phyloP scores from a whole-genome alignment of 1,139 yeast species.

The Pichia inconspicua region DNA sequence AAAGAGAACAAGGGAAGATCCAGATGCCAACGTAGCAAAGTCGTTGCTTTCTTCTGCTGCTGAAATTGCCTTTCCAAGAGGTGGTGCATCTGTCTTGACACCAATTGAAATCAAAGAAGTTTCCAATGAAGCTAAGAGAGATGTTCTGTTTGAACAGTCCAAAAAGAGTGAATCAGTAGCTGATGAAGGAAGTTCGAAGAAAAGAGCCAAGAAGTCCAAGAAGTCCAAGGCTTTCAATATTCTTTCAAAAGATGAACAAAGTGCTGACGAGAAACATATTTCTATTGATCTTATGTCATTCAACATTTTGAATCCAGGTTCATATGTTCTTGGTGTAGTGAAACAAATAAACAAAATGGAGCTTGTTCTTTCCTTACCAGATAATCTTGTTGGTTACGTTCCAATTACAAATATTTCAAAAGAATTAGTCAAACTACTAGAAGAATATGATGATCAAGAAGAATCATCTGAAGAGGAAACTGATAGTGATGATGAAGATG shows the following conservation, averaged over 20 bases:
- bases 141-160: slow-evolving; percentile 57
- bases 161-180: slow-evolving; percentile 27
- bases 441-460: slow-evolving; percentile 41
- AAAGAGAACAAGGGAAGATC: slow-evolving; percentile 28
- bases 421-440: slow-evolving; percentile 51
- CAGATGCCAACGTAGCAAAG: slow-evolving; percentile 14
- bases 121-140: slow-evolving; percentile 84
- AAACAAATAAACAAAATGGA: slow-evolving; percentile 53
- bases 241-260: slow-evolving; percentile 16
- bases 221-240: slow-evolving; percentile 25
- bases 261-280: slow-evolving; percentile 26
- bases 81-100: slow-evolving; percentile 79
- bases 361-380: slow-evolving; percentile 68
- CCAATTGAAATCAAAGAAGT: slow-evolving; percentile 90
- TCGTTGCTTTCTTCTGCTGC: slow-evolving; percentile 28
- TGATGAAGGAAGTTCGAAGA: slow-evolving; percentile 28
- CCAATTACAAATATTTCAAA: slow-evolving; percentile 70
- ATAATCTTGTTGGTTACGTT: slow-evolving; percentile 70
- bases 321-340: slow-evolving; percentile 71
- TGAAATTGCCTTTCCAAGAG: slow-evolving; percentile 89
- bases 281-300: slow-evolving; percentile 55
- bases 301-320: slow-evolving; percentile 60
- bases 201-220: slow-evolving; percentile 26
- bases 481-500: slow-evolving; percentile 29
- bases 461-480: slow-evolving; percentile 26